phyloP scores from a whole-genome alignment of 2,329 filamentous ascomycete genomes.

The Diaporthe sp. region DNA sequence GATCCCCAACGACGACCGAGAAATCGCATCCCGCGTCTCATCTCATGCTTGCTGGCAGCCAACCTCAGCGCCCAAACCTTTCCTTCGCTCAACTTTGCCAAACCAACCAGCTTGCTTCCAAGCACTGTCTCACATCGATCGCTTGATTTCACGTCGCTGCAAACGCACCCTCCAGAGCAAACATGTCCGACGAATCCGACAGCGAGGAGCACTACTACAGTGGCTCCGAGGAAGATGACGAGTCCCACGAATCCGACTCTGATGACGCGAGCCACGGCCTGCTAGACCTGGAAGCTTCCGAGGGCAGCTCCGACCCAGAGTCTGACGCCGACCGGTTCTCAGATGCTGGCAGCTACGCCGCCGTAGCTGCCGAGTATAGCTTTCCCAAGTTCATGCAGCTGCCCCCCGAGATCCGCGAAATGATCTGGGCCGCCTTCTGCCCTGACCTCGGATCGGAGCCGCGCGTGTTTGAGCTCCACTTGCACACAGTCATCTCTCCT shows the following conservation, averaged over 20 bases:
- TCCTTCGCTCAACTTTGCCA: neutral
- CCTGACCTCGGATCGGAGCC: constrained; percentile 47
- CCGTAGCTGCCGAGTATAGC: neutral
- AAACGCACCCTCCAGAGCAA: neutral
- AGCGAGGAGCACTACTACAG: constrained; percentile 28
- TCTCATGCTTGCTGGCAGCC: neutral
- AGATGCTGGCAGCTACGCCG: neutral
- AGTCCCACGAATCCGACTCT: constrained; percentile 27
- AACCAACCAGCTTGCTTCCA: neutral
- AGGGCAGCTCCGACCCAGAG: constrained; percentile 31
- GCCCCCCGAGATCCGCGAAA: constrained; percentile 52
- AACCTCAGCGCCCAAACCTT: neutral
- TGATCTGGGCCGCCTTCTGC: constrained; percentile 53
- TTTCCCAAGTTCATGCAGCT: constrained; percentile 49
- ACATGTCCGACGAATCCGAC: constrained; percentile 25
- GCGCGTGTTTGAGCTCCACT: constrained; percentile 47
- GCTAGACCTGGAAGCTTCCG: constrained; percentile 40
- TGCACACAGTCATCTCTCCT: neutral
- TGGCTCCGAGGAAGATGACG: constrained; percentile 16
- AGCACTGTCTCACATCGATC: neutral
- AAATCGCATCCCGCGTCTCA: constrained; percentile 29
- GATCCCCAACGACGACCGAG: constrained; percentile 2
- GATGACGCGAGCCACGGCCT: constrained; percentile 11
- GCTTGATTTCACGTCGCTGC: neutral
- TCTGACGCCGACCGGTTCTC: neutral